Evolutionary conservation across 345 rosid genomes (phyloP).

Genomic region (Arabidopsis arenosa): DNA sequence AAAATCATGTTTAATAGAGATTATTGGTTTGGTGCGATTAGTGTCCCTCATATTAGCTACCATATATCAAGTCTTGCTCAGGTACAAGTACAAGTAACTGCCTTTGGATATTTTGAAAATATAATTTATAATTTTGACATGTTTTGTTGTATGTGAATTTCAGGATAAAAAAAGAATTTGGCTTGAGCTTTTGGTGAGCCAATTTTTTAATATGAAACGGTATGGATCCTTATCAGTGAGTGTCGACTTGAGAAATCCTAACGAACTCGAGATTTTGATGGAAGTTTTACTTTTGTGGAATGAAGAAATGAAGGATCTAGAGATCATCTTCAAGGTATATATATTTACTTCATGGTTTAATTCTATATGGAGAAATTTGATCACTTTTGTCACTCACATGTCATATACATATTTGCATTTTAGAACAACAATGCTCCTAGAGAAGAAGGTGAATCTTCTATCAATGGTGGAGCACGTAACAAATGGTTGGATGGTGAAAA

Average conservation of each 20-base stretch:
- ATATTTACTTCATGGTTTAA: background rate
- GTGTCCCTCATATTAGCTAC: slow-evolving; percentile 4
- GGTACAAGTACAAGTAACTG: slow-evolving; percentile 20
- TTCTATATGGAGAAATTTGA: background rate
- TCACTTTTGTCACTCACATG: background rate
- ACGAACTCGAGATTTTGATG: slow-evolving; percentile 30
- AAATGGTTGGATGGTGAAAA: background rate
- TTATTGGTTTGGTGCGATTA: background rate
- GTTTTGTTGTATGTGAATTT: slow-evolving; percentile 7
- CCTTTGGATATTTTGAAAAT: background rate
- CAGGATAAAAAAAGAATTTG: slow-evolving; percentile 26
- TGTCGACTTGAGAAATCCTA: slow-evolving; percentile 12
- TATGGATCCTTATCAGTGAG: slow-evolving; percentile 23
- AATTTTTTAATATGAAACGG: background rate
- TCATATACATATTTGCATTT: background rate
- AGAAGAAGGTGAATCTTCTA: slow-evolving; percentile 17
- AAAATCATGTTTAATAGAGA: background rate
- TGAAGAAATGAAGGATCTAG: slow-evolving; percentile 19
- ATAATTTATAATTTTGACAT: background rate
- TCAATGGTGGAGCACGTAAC: background rate
- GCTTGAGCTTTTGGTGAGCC: slow-evolving; percentile 10
- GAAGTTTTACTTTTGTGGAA: slow-evolving; percentile 23
- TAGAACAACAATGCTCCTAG: slow-evolving; percentile 8
- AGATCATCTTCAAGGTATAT: slow-evolving; percentile 32
- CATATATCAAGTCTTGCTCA: slow-evolving; percentile 20